Base-by-base conservation (phyloP, 495 filamentous ascomycete genomes). In the Rhizodiscina lignyota region DNA sequence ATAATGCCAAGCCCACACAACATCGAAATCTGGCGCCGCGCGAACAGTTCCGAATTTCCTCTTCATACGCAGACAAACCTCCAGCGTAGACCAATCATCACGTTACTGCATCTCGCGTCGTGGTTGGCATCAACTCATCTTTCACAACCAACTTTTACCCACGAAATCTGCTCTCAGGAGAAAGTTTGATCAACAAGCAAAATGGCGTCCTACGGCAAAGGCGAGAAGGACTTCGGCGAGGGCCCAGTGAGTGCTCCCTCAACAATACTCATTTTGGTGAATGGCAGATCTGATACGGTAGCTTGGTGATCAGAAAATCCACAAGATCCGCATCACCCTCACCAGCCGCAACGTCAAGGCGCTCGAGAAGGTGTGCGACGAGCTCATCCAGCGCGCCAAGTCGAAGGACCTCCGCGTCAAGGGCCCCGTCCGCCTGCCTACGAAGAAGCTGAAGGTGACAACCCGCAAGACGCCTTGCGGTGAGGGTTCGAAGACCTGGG, bases 401-500 rank as follows among this genome's bases (percentile, higher is more conserved):
- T 74, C 69, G 69, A 97, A 96, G 83, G 83, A 84, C 52, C 82
- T 97, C 53, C 83, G 84, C 58, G 83, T 92, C 67, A 94, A 94
- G 74, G 89, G 89, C 57, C 89, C 89, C 58, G 91, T 97, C 62
- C 89, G 89, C 62, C 82, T 97, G 43, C 89, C 89, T 44, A 96
- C 89, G 68, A 94, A 94, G 76, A 79, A 73, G 56, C 76, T 97
- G 51, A 79, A 91, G 70, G 73, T 96, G 71, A 87, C 84, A 55
- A 92, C 84, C 64, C 67, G 81, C 51, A 87, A 86, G 79, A 94
- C 89, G 45, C 89, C 89, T 58, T 89, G 83, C 63, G 89, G 89
- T 77, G 89, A 97, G 74, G 89, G 89, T 65, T 92, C 83, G 60
- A 97, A 97, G 79, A 97, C 89, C 56, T 96, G 89, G 89, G 89